These are phyloP conservation scores for Colletotrichum filicis DNA, from an alignment of 2,329 filamentous ascomycete genomes.

Conservation along the genomic window DNA sequence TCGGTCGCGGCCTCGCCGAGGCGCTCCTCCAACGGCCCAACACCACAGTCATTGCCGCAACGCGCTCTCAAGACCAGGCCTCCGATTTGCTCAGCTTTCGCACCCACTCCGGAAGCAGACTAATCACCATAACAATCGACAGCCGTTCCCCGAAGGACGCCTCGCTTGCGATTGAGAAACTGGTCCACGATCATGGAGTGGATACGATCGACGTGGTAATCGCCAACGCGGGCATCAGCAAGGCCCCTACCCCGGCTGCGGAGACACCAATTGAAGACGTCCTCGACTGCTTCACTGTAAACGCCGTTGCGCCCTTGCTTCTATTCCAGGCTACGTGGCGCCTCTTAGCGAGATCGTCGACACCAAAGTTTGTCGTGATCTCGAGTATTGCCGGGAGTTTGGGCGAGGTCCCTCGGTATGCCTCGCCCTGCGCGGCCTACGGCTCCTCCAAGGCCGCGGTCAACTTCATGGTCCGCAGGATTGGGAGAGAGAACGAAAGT, in stretches of 20 bases:
- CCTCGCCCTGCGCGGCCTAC: neutral
- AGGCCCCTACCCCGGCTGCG: neutral
- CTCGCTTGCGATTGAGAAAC: conserved; percentile 43
- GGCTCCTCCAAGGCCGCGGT: neutral
- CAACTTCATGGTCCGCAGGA: neutral
- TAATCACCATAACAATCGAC: neutral
- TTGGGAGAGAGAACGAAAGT: neutral
- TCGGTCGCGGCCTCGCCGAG: conserved; percentile 47
- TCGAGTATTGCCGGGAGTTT: neutral
- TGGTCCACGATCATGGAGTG: conserved; percentile 47
- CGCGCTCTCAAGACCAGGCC: conserved; percentile 43
- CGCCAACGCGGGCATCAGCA: conserved; percentile 59
- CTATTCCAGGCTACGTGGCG: neutral
- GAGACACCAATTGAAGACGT: neutral
- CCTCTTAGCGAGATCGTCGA: neutral
- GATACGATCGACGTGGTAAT: conserved; percentile 59
- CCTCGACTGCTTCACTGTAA: neutral
- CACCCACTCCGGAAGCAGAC: conserved; percentile 15
- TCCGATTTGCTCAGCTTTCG: conserved; percentile 45
- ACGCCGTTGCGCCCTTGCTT: neutral
- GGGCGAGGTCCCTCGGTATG: neutral
- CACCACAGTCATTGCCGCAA: conserved; percentile 59
- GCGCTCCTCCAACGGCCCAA: conserved; percentile 60
- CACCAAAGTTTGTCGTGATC: neutral
- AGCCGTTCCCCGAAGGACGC: conserved; percentile 40